A percentile compares a stretch with the other conserved stretches of the same genome.
These are phyloP conservation scores for Scedosporium apiospermum DNA, from an alignment of 2,329 filamentous ascomycete species.

Conservation along the genomic window DNA sequence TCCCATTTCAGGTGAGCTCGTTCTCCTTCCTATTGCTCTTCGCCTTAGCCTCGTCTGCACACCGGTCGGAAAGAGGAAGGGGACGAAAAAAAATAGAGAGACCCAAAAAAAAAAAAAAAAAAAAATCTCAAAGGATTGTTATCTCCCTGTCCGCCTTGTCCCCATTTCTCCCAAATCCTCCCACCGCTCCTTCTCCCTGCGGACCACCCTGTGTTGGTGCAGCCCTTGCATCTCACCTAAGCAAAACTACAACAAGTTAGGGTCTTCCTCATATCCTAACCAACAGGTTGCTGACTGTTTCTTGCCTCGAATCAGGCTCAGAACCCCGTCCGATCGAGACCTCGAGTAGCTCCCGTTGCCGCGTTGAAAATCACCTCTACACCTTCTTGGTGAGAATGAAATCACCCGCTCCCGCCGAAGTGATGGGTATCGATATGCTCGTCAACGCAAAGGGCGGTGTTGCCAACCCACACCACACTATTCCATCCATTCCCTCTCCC, in stretches of 20 bases:
- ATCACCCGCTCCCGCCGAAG: conserved; percentile 12
- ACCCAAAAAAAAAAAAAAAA: neutral
- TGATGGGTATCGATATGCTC: conserved; percentile 13
- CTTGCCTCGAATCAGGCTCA: neutral
- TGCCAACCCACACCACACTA: conserved; percentile 11
- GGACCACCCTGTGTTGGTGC: neutral
- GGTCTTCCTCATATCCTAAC: neutral
- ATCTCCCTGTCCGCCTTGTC: neutral
- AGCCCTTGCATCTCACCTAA: neutral
- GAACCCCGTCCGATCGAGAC: neutral
- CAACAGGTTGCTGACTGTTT: neutral
- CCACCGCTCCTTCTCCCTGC: neutral
- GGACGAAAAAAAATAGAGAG: too few relatives aligned
- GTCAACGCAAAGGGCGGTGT: conserved; percentile 11
- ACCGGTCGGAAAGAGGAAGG: neutral
- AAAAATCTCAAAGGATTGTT: neutral
- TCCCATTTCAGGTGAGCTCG: neutral
- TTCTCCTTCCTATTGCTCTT: neutral
- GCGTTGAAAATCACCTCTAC: neutral
- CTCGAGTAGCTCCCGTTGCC: neutral
- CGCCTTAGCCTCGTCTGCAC: neutral
- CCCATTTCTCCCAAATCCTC: neutral
- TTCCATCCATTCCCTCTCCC: conserved; percentile 14
- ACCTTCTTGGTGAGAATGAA: conserved; percentile 9
- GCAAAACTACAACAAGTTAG: neutral